Evolutionary conservation across 306 rosid species (phyloP).

Genomic region (Phaseolus lunatus): DNA sequence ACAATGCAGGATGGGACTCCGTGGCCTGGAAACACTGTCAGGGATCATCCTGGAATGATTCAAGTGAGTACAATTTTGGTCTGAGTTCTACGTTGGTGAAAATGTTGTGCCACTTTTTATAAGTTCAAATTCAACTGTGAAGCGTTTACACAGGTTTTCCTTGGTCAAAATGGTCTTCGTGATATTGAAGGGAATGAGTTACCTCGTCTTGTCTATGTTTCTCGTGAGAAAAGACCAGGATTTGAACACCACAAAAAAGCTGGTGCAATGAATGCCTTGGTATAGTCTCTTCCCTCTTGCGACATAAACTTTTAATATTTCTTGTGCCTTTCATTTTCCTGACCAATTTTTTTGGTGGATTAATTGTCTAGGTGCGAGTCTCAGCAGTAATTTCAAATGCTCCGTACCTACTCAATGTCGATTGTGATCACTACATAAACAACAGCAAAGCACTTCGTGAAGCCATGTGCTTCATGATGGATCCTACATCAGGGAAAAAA

Average conservation of each 20-base stretch:
- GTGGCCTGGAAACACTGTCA: constrained; percentile 94
- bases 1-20: constrained; percentile 99
- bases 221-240: constrained; percentile 98
- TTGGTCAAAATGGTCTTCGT: constrained; percentile 89
- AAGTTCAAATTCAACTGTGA: constrained; percentile 30
- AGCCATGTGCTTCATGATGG: constrained; percentile 99
- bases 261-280: constrained; percentile 95
- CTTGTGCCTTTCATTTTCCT: constrained; percentile 12
- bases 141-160: constrained; percentile 72
- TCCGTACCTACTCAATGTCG: constrained; percentile 86
- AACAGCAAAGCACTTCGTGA: constrained; percentile 95
- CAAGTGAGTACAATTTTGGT: constrained; percentile 59
- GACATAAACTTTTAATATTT: neutral
- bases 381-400: constrained; percentile 93
- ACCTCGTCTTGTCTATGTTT: constrained; percentile 86
- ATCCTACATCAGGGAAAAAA: constrained; percentile 84
- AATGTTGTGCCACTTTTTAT: neutral
- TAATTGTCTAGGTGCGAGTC: constrained; percentile 68
- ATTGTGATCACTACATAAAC: constrained; percentile 97
- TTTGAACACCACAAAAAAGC: constrained; percentile 94
- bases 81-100: neutral
- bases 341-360: constrained; percentile 21
- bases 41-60: constrained; percentile 98
- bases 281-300: constrained; percentile 39
- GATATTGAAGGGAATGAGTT: constrained; percentile 85